Evolutionary conservation across 2,329 filamentous ascomycete genomes (phyloP).

Genomic region (Aspergillus sp.): DNA sequence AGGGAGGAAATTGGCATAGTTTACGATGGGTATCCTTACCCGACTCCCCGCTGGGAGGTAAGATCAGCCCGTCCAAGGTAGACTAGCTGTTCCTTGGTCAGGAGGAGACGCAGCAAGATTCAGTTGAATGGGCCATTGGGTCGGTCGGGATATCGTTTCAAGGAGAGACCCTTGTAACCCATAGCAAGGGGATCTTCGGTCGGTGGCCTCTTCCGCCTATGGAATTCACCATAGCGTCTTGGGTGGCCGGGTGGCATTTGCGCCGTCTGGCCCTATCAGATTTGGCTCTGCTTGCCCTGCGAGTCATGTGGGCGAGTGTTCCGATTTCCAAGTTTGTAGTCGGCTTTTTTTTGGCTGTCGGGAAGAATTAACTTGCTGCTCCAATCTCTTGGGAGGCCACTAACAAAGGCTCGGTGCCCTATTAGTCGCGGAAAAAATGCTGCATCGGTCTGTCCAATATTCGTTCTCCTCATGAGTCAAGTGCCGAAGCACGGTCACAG

Average conservation of each 20-base stretch:
- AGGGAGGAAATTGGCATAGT: no score
- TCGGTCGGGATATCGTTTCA: neutral
- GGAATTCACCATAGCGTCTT: neutral
- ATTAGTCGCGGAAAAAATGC: no score
- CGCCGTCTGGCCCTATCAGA: conserved; percentile 1
- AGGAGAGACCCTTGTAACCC: neutral
- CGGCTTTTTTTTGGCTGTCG: neutral
- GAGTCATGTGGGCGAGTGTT: neutral
- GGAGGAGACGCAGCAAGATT: neutral
- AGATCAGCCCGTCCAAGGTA: no score
- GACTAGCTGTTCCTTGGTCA: neutral
- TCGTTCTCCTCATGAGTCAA: no score
- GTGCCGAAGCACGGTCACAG: no score
- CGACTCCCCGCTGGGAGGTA: no score
- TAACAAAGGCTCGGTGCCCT: no score
- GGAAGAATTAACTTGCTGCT: no score
- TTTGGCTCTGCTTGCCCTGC: neutral
- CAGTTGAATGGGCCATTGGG: neutral
- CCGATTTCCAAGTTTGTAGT: neutral
- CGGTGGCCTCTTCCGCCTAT: conserved; percentile 13
- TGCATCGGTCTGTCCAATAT: no score
- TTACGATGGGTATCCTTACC: no score
- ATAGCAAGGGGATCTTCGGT: neutral
- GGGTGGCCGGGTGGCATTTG: neutral
- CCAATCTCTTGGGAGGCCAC: no score